Conservation (phyloP, 2,329 filamentous ascomycete species). For the Penicillium brasilianum region DNA sequence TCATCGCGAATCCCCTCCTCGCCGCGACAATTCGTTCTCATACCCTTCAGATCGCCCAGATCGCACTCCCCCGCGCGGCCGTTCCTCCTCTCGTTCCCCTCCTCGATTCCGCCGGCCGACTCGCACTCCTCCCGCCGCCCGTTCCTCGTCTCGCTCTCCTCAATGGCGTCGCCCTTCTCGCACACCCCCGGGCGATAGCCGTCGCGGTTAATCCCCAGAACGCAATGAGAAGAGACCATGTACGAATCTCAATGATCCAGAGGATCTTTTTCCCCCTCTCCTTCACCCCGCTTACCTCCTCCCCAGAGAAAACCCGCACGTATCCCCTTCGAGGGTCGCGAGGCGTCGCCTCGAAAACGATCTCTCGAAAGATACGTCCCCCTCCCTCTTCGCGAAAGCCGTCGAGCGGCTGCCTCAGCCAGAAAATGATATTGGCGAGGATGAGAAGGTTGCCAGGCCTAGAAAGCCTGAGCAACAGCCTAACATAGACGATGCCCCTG, state of each 20-base stretch:
- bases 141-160: conserved; percentile 30
- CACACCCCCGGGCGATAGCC: conserved; percentile 30
- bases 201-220: conserved; percentile 38
- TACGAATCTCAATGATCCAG: conserved; percentile 52
- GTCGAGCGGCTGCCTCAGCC: conserved; percentile 11
- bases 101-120: conserved; percentile 31
- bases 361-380: conserved; percentile 54
- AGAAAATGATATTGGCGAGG: conserved; percentile 47
- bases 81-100: not conserved
- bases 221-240: conserved; percentile 43
- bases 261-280: conserved; percentile 55
- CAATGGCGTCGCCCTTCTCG: conserved; percentile 30
- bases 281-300: conserved; percentile 61
- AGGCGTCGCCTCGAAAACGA: conserved; percentile 33
- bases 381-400: conserved; percentile 47
- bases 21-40: conserved; percentile 50
- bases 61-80: not conserved
- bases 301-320: conserved; percentile 54
- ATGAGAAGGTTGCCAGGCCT: conserved; percentile 28
- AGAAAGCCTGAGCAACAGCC: conserved; percentile 29
- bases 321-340: conserved; percentile 48
- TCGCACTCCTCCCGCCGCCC: conserved; percentile 22
- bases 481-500: not conserved
- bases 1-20: conserved; percentile 51
- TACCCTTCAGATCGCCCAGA: conserved; percentile 21